These are phyloP conservation scores for Zizania latifolia DNA, from an alignment of 176 grass and related monocot genomes.

Conservation along the genomic window DNA sequence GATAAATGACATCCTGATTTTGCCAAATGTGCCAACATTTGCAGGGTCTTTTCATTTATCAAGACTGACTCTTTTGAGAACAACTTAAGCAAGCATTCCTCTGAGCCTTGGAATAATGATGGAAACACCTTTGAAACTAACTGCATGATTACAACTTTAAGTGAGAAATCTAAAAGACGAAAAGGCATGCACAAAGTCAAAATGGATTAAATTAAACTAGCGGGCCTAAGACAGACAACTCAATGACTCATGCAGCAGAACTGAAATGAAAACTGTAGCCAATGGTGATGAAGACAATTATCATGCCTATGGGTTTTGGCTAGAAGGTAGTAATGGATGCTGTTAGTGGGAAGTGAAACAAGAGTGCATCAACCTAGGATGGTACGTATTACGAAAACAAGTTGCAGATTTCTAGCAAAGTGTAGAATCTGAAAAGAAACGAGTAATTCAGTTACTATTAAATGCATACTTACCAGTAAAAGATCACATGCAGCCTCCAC, in stretches of 20 bases:
- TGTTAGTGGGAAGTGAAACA: not conserved
- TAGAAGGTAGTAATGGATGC: not conserved
- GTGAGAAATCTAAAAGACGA: slow-evolving; percentile 29
- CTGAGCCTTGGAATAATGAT: slow-evolving; percentile 53
- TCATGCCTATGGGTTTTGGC: not conserved
- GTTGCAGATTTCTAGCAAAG: slow-evolving; percentile 14
- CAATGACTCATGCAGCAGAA: not conserved
- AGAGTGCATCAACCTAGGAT: slow-evolving; percentile 6
- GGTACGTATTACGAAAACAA: not conserved
- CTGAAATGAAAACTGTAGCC: not conserved
- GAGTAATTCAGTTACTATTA: not conserved
- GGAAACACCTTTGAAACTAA: slow-evolving; percentile 63
- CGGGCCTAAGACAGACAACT: not conserved
- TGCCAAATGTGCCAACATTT: slow-evolving; percentile 61
- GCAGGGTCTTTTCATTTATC: slow-evolving; percentile 70
- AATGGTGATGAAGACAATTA: not conserved
- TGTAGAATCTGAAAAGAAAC: not conserved
- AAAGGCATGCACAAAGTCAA: slow-evolving; percentile 6
- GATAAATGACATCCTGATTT: slow-evolving; percentile 53
- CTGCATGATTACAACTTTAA: slow-evolving; percentile 37
- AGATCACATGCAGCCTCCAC: slow-evolving; percentile 49
- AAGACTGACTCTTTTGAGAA: slow-evolving; percentile 53
- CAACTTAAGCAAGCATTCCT: slow-evolving; percentile 58
- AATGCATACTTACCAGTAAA: slow-evolving; percentile 63
- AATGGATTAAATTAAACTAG: not conserved